phyloP scores from a whole-genome alignment of 2,329 filamentous ascomycete species.

The Fusarium cicatricum region DNA sequence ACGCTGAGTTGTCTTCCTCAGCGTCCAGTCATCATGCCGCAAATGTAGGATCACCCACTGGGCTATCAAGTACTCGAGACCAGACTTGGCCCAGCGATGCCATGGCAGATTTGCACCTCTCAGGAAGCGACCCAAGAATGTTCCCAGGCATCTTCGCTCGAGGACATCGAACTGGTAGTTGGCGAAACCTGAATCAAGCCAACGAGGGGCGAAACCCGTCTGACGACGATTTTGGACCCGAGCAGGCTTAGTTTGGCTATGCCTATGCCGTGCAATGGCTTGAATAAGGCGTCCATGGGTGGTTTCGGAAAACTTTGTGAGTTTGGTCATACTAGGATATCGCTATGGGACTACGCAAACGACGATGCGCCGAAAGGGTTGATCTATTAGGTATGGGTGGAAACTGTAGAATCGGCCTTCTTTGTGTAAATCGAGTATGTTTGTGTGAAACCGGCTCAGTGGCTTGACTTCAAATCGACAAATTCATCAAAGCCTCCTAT shows the following conservation, averaged over 20 bases:
- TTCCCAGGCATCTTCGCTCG: conserved; percentile 75
- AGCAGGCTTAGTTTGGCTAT: conserved; percentile 4
- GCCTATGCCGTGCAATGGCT: not conserved
- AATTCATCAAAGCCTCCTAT: not conserved
- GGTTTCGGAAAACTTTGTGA: not conserved
- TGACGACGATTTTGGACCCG: conserved; percentile 30
- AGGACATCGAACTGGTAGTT: conserved; percentile 55
- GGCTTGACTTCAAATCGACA: not conserved
- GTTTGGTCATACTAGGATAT: not conserved
- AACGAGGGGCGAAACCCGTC: conserved; percentile 32
- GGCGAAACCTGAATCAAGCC: conserved; percentile 42
- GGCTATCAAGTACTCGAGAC: conserved; percentile 42
- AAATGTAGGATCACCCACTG: conserved; percentile 32
- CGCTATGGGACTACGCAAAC: not conserved
- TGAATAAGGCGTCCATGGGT: not conserved
- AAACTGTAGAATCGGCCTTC: conserved; percentile 4
- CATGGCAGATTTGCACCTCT: conserved; percentile 57
- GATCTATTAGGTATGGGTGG: not conserved
- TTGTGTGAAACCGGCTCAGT: not conserved
- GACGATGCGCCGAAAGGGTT: not conserved
- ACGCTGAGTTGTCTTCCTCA: conserved; percentile 20
- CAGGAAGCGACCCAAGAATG: conserved; percentile 70
- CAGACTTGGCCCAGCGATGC: conserved; percentile 50
- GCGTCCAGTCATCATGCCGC: conserved; percentile 16
- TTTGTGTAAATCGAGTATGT: not conserved